Base-by-base conservation (phyloP, 495 filamentous ascomycete species). In the Trichoderma asperelloides region DNA sequence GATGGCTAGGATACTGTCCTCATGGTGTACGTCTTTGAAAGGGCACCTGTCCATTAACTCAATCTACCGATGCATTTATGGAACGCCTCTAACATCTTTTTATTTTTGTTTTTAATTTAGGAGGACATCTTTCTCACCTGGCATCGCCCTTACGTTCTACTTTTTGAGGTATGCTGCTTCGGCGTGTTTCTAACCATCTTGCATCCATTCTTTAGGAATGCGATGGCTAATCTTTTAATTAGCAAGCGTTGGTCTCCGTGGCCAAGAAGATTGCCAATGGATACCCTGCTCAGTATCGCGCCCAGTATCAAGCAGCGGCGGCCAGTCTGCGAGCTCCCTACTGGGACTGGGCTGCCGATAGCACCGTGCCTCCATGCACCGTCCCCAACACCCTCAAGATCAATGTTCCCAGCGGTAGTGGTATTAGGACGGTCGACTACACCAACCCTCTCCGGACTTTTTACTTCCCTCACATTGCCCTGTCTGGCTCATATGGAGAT, bases 1-100 rank as follows among this genome's bases (percentile, higher is more conserved):
- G 72, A 12, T 60, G 69, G 15, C 68, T 68, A 13, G 82, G 82
- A 1, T 86, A 81, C 66, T 86, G 84, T 69, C 79, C 79, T 55
- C 81, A 82, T 55, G 71, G 74, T 45, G 80, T 81, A 71, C 62
- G 73, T 68, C 65, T 67, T 70, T 66, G 33, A 4, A 37, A 37
- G 9, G 33, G 33, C 33, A 8, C 33, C 60, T 40, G 47, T 45
- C 57, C 45, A 64, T 70, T 57, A 2, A 0, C 27, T 7, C 13
- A 8, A 12, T 12, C 6, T 18, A 1, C 3, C 47, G 18, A n/a
- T n/a, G 33, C 5, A 23, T 6, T 51, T 25, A n/a, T 51, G 45
- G n/a, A 49, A 1, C 11, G 11, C 23, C 23, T 60, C 41, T 47
- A 33, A 65, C 64, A 69, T 74, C 28, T 64, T n/a, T 47, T 49